Evolutionary conservation across 495 filamentous ascomycete genomes (phyloP), one percentile per base, ranked within the genome.

Genomic region (Ascodesmis nigricans): DNA sequence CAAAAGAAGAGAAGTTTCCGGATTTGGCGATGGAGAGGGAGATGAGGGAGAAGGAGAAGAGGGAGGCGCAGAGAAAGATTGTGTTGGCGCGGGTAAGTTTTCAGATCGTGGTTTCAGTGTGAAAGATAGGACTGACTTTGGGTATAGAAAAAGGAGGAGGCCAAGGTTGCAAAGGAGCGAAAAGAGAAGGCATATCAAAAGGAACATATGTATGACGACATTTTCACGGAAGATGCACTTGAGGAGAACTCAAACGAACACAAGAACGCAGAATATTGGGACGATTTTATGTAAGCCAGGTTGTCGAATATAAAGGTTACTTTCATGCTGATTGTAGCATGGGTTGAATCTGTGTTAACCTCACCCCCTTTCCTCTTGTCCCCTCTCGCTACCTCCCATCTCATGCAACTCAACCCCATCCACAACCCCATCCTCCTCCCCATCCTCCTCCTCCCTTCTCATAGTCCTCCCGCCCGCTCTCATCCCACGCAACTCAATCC

Each of bases 121-220:
- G 29, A 18, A 31, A 4, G 9, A 4, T 9, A 14, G 11, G 9
- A 32, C 9, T 32, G 16, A 32, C 19, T 21, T 14, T 5, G 13
- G 14, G 21, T 14, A 4, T 55, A 81, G 69, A 71, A 69, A 57
- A 76, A 77, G 36, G 75, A 80, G 53, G 87, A 95, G 34, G 78
- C 72, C 33, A 60, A 65, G 41, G 58, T 87, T 34, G 65, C 69
- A 32, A 67, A 78, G 53, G 83, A 92, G 56, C 55, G 77, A 21
- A 71, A 72, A 49, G 74, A 91, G 59, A 67, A 80, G 59, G 90
- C 83, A 52, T 91, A 71, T 66, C 77, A 91, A 58, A 79, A 81
- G 53, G 82, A 90, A 21, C 81, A 92, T 58, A 83, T 79, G 2
- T 95, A 91, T 55, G 90, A 92, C 53, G 84, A 91, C 26, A 42